These are phyloP conservation scores for Chlamydomonas eustigma DNA, from an alignment of 139 green algal species.

Conservation along the genomic window DNA sequence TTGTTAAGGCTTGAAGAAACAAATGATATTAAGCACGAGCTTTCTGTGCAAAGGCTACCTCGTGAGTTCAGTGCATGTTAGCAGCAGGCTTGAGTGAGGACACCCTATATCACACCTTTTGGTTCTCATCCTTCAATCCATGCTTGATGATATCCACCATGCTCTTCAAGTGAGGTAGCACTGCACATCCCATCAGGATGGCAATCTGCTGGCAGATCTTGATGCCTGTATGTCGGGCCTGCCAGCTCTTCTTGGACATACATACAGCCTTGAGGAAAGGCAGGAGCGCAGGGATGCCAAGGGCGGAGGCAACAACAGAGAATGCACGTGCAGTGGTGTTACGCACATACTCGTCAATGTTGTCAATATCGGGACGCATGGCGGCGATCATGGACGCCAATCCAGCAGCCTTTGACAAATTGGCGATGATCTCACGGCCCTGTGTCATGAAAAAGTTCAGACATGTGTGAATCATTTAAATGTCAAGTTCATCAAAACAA, in stretches of 20 bases:
- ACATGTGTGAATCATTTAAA: too few species aligned
- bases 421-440: slow-evolving; percentile 97
- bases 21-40: too few species aligned
- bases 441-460: too few species aligned
- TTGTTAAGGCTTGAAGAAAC: too few species aligned
- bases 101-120: slow-evolving; percentile 44
- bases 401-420: slow-evolving; percentile 91
- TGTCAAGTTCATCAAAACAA: too few species aligned
- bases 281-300: slow-evolving; percentile 95
- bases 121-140: slow-evolving; percentile 80
- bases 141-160: slow-evolving; percentile 98
- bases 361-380: slow-evolving; percentile 99
- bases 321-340: slow-evolving; percentile 88
- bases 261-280: slow-evolving; percentile 99
- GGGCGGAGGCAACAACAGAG: slow-evolving; percentile 84
- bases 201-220: slow-evolving; percentile 99
- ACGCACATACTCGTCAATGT: slow-evolving; percentile 97
- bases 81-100: too few species aligned
- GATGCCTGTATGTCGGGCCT: slow-evolving; percentile 97
- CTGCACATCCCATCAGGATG: slow-evolving; percentile 95
- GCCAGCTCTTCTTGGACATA: slow-evolving; percentile 94
- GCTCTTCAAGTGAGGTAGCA: slow-evolving; percentile 93
- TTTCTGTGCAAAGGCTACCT: too few species aligned
- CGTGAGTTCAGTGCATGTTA: too few species aligned
- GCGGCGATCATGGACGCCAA: slow-evolving; percentile 96